Evolutionary conservation across 2,329 filamentous ascomycete genomes (phyloP), one percentile per base, ranked within the genome.

Genomic region (Penicillium sp.): DNA sequence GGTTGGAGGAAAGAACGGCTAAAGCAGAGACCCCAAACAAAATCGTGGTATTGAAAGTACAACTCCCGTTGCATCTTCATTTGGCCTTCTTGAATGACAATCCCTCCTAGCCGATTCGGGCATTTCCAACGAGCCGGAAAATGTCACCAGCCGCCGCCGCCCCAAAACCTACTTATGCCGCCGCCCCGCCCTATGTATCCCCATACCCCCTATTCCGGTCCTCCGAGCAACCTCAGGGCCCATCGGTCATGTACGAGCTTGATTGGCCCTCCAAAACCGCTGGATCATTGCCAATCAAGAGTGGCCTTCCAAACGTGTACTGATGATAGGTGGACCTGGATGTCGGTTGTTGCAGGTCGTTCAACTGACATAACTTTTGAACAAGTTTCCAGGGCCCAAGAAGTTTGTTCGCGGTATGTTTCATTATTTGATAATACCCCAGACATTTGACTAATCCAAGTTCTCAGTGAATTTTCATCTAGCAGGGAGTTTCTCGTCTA

Each of bases 1-100:
- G 55, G 21, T 8, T 35, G 49, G 49, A 57, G 3, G 35, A 10
- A 38, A 42, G 33, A 21, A 33, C 49, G 0, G 2, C 13, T n/a
- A 23, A 23, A 47, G n/a, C 15, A 48, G 6, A 25, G n/a, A 12
- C 4, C 19, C 47, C 5, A 7, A 53, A 29, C 36, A 55, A 49
- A 25, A 49, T 49, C n/a, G 44, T 49, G 19, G 27, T 49, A 41
- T 49, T 55, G 15, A 53, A 48, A 38, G 36, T 55, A 49, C n/a
- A n/a, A 31, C 19, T 25, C 44, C 52, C 35, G 38, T 23, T 12
- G 8, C 35, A 33, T 36, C 29, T 25, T 33, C 39, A 12, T 27
- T 8, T 36, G 52, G 35, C 35, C 35, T 41, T 41, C 19, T 19
- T 49, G 27, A 49, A 41, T 55, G 36, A 55, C 52, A 49, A 42